These are phyloP conservation scores for Dillenia turbinata DNA, from an alignment of 164 flowering plant species.

Conservation along the genomic window DNA sequence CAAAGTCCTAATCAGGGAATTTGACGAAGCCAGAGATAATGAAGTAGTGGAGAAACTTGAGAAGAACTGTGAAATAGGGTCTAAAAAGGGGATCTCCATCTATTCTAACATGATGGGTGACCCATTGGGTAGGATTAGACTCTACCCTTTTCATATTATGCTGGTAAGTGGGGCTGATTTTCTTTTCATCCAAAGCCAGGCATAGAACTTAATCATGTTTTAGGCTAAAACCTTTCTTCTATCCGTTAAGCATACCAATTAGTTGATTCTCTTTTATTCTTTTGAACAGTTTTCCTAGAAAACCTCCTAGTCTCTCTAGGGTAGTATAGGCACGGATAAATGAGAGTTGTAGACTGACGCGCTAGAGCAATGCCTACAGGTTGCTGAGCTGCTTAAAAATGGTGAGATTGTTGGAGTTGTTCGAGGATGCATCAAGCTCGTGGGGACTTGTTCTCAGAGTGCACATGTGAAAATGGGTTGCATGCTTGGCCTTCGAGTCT, in stretches of 20 bases:
- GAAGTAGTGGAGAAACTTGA: constrained; percentile 47
- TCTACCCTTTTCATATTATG: constrained; percentile 39
- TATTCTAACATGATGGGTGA: constrained; percentile 43
- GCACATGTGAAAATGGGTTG: constrained; percentile 38
- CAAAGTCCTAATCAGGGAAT: constrained; percentile 38
- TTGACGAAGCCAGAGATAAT: constrained; percentile 38
- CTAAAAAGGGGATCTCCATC: constrained; percentile 36
- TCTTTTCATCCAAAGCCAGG: background rate
- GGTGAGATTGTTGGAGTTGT: constrained; percentile 50
- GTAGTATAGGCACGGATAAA: background rate
- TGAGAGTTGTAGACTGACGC: background rate
- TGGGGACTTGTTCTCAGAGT: constrained; percentile 31
- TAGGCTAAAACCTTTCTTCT: background rate
- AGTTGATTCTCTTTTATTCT: constrained; percentile 8
- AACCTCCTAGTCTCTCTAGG: constrained; percentile 2
- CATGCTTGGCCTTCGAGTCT: constrained; percentile 57
- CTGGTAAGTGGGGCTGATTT: constrained; percentile 36
- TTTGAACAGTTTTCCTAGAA: constrained; percentile 2
- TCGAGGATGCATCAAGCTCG: constrained; percentile 49
- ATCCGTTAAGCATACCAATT: constrained; percentile 1
- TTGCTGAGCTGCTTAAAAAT: constrained; percentile 43
- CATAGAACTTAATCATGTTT: background rate
- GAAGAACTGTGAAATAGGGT: constrained; percentile 36
- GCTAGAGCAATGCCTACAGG: constrained; percentile 33
- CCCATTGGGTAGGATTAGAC: constrained; percentile 51